A percentile compares a stretch with the other conserved stretches of the same genome.
Evolutionary conservation across 441 rosid genomes (phyloP).

Genomic region (Syzygium syzygioides): DNA sequence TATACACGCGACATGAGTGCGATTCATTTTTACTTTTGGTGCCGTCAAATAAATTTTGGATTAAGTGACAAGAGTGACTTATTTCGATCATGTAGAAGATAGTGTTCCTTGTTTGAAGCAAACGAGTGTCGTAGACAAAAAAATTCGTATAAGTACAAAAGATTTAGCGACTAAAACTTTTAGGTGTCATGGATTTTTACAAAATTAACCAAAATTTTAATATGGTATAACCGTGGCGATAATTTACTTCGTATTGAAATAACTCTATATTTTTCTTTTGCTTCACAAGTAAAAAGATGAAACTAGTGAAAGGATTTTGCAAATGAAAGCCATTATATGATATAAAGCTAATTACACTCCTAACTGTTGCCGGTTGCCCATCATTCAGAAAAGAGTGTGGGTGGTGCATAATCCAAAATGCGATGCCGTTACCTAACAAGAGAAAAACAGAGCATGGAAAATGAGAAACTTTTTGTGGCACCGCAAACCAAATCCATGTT

Average conservation of each 20-base stretch:
- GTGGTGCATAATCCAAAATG: background rate
- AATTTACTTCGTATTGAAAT: background rate
- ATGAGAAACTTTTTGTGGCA: background rate
- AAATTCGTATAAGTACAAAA: background rate
- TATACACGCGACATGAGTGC: no score
- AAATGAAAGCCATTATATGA: background rate
- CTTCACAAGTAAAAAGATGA: background rate
- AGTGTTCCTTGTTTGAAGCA: no score
- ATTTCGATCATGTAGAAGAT: no score
- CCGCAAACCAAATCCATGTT: accelerated
- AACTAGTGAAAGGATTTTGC: background rate
- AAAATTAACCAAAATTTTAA: background rate
- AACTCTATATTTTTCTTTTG: background rate
- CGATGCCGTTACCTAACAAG: background rate
- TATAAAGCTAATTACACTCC: background rate
- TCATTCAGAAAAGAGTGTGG: background rate
- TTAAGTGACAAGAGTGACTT: no score
- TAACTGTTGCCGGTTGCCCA: background rate
- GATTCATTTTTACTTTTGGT: no score
- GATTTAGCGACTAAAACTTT: background rate
- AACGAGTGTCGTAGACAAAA: no score
- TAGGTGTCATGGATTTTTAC: background rate
- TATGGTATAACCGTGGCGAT: background rate
- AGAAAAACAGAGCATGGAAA: background rate
- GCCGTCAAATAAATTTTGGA: no score